A percentile compares a stretch with the other conserved stretches of the same genome.
Conservation (phyloP, 2,329 filamentous ascomycete species). For the Trematosphaeria pertusa region DNA sequence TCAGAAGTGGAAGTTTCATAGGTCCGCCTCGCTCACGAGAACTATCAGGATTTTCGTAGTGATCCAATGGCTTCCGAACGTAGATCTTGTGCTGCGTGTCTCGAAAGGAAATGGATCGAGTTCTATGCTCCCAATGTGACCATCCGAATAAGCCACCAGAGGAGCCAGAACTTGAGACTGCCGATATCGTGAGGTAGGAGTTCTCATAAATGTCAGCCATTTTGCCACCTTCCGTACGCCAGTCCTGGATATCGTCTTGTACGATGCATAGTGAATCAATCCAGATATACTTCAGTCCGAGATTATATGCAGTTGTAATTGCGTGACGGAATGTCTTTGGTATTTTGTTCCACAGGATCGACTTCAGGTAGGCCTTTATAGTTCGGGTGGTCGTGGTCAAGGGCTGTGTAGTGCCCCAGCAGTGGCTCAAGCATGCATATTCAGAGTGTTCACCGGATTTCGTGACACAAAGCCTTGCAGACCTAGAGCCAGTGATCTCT, state of each 20-base stretch:
- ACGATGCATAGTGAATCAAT: not conserved
- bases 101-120: not conserved
- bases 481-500: not conserved
- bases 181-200: constrained; percentile 2
- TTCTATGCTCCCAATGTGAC: not conserved
- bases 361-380: not conserved
- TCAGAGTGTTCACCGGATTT: not conserved
- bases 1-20: constrained; percentile 2
- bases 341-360: not conserved
- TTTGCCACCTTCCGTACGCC: constrained; percentile 2
- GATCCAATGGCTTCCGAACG: not conserved
- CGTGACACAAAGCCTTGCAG: not conserved
- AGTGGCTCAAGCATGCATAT: constrained; percentile 9
- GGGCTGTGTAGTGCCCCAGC: constrained; percentile 5
- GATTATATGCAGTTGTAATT: not conserved
- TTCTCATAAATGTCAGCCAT: constrained; percentile 3
- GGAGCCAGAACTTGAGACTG: not conserved
- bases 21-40: too few species aligned
- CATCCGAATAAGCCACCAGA: not conserved
- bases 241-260: not conserved
- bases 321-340: not conserved
- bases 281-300: not conserved
- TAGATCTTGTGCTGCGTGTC: not conserved
- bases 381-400: not conserved
- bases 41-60: not conserved